A percentile compares a stretch with the other conserved stretches of the same genome.
phyloP scores from a whole-genome alignment of 2,329 filamentous ascomycete genomes.

The Exophiala viscosa region DNA sequence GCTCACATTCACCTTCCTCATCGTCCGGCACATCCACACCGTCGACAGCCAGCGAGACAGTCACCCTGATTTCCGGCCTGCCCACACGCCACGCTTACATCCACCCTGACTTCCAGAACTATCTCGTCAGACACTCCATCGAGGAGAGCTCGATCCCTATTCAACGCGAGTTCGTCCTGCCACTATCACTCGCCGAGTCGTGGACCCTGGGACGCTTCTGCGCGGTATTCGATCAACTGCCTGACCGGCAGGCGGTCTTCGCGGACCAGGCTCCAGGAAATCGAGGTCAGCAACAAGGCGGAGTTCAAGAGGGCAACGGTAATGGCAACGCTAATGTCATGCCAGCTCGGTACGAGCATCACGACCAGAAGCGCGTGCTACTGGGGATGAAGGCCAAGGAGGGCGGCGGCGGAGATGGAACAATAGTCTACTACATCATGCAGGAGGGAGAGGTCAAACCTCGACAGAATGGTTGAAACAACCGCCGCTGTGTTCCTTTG shows the following conservation, averaged over 20 bases:
- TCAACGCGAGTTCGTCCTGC: constrained; percentile 58
- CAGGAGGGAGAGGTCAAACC: constrained; percentile 64
- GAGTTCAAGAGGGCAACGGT: constrained; percentile 29
- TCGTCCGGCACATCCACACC: constrained; percentile 8
- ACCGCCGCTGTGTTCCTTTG: no score
- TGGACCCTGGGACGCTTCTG: constrained; percentile 57
- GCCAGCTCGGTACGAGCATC: constrained; percentile 32
- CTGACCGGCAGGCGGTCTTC: constrained; percentile 29
- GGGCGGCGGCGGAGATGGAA: constrained; percentile 53
- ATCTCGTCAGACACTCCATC: constrained; percentile 52
- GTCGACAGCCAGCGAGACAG: constrained; percentile 33
- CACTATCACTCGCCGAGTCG: constrained; percentile 55
- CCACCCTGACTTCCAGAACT: constrained; percentile 63
- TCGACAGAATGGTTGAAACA: constrained; percentile 52
- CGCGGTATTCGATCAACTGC: constrained; percentile 55
- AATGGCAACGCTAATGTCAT: constrained; percentile 32
- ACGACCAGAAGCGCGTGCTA: constrained; percentile 53
- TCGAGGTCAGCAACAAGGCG: constrained; percentile 1
- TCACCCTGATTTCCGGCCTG: constrained; percentile 57
- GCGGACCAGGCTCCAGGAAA: constrained; percentile 20
- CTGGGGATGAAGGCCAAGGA: constrained; percentile 55
- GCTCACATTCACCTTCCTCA: constrained; percentile 12
- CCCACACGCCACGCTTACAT: constrained; percentile 59
- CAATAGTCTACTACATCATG: constrained; percentile 62
- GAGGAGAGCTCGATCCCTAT: constrained; percentile 45